Percentiles rank a stretch among this genome's conserved stretches.
These are phyloP conservation scores for Clavulina sp. DNA, from an alignment of 768 basidiomycete species.

Conservation along the genomic window DNA sequence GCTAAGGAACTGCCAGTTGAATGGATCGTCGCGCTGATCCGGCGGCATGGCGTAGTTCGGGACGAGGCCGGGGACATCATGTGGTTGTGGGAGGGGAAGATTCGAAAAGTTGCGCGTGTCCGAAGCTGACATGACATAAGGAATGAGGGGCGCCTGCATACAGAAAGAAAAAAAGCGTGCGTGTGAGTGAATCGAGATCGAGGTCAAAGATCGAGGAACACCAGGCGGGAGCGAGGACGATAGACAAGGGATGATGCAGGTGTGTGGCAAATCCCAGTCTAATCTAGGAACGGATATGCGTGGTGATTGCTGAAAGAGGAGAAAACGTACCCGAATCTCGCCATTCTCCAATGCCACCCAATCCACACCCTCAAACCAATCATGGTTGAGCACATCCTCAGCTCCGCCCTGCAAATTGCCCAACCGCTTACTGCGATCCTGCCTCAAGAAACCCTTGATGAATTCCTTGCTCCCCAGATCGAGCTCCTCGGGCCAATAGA, in stretches of 20 bases:
- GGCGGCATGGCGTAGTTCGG: constrained; percentile 6
- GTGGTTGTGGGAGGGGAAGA: constrained; percentile 13
- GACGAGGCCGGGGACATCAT: constrained; percentile 12
- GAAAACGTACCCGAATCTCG: constrained; percentile 57
- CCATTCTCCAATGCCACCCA: constrained; percentile 77
- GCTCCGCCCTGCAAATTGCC: constrained; percentile 89
- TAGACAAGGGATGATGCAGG: constrained; percentile 77
- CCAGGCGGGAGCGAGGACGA: too few relatives aligned
- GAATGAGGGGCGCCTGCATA: constrained; percentile 9
- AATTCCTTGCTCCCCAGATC: constrained; percentile 81
- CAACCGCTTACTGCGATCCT: constrained; percentile 77
- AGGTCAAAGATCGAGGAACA: background rate
- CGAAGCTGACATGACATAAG: constrained; percentile 52
- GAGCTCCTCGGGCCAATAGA: constrained; percentile 82
- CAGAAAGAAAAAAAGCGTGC: background rate
- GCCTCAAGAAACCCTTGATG: constrained; percentile 74
- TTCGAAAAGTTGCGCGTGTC: constrained; percentile 71
- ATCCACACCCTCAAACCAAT: constrained; percentile 92
- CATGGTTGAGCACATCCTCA: constrained; percentile 77
- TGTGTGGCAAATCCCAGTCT: too few relatives aligned
- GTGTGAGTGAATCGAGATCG: background rate
- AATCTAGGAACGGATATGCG: background rate
- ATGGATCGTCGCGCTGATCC: constrained; percentile 3
- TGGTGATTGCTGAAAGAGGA: constrained; percentile 3
- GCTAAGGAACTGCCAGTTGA: constrained; percentile 7